Evolutionary conservation across 495 filamentous ascomycete genomes (phyloP), one percentile per base, ranked within the genome.

Genomic region (Penicillium robsamsonii): DNA sequence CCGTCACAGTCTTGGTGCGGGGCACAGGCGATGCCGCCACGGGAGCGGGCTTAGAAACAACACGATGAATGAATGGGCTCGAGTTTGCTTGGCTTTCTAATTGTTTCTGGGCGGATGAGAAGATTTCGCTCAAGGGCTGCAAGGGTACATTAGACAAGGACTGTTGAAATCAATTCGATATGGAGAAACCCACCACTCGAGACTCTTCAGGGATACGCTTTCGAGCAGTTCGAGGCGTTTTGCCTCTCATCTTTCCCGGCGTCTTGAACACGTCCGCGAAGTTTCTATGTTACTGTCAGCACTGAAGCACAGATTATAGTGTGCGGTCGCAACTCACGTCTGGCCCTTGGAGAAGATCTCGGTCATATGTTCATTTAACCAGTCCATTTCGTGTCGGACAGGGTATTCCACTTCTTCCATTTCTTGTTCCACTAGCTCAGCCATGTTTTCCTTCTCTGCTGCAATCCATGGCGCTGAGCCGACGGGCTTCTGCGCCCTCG

Each of bases 331-430:
- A 54, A 81, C 86, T 63, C 74, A 92, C 90, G 91, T 79, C 71
- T 93, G 85, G 68, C 89, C 88, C 60, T 86, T 85, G 60, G 84
- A 88, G 68, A 97, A 96, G 55, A 97, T 90, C 60, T 96, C 90
- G 29, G 84, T 84, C 92, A 97, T 96, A 71, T 97, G 92, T 72
- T 97, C 92, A 64, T 96, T 96, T 62, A 97, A 73, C 91, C 92
- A 97, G 62, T 94, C 92, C 66, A 96, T 75, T 64, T 97, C 92
- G 73, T 96, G 92, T 41, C 88, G 84, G 57, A 88, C 91, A 0
- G 90, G 87, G 72, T 88, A 97, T 48, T 89, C 82, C 65, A 96
- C 91, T 69, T 96, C 91, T 58, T 96, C 92, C 47, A 88, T 77
- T 69, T 97, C 94, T 63, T 89, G 81, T 5, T 79, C 76, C 35